Evolutionary conservation across 1,284 basidiomycete species (phyloP).

Genomic region (Cerioporus squamosus): DNA sequence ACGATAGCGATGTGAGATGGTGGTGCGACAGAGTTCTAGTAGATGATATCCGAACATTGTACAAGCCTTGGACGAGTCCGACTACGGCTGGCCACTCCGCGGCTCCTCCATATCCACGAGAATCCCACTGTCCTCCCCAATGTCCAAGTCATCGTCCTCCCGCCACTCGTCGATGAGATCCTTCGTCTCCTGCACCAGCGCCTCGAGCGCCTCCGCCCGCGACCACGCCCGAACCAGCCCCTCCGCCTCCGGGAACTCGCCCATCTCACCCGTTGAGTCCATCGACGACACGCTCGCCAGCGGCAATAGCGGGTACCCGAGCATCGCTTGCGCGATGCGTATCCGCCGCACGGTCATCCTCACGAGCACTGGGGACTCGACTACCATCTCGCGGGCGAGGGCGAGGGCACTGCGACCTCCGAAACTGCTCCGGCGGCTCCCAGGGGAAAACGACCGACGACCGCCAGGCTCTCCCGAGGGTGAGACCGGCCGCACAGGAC

Average conservation of each 20-base stretch:
- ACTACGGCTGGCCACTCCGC: not conserved
- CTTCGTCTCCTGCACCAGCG: slow-evolving; percentile 55
- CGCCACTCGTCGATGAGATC: slow-evolving; percentile 65
- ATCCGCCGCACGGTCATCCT: slow-evolving; percentile 61
- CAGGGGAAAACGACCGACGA: slow-evolving; percentile 26
- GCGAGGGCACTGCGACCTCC: slow-evolving; percentile 23
- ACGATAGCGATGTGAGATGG: no score
- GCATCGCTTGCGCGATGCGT: slow-evolving; percentile 60
- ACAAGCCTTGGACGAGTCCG: no score
- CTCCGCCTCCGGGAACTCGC: slow-evolving; percentile 32
- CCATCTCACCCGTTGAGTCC: slow-evolving; percentile 30
- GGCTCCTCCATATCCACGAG: slow-evolving; percentile 28
- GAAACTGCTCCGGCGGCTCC: slow-evolving; percentile 17
- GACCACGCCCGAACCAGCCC: slow-evolving; percentile 54
- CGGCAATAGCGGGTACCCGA: slow-evolving; percentile 63
- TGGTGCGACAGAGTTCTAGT: no score
- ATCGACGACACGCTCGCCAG: slow-evolving; percentile 29
- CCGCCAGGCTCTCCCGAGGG: slow-evolving; percentile 32
- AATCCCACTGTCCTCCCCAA: slow-evolving; percentile 33
- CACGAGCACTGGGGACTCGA: slow-evolving; percentile 54
- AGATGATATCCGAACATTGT: no score
- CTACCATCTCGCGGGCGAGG: slow-evolving; percentile 38
- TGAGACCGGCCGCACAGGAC: slow-evolving; percentile 49
- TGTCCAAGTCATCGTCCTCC: slow-evolving; percentile 29
- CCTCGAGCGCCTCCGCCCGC: slow-evolving; percentile 52